A percentile compares a stretch with the other conserved stretches of the same genome.
Evolutionary conservation across 768 basidiomycete species (phyloP).

Genomic region (Boletus coccyginus): DNA sequence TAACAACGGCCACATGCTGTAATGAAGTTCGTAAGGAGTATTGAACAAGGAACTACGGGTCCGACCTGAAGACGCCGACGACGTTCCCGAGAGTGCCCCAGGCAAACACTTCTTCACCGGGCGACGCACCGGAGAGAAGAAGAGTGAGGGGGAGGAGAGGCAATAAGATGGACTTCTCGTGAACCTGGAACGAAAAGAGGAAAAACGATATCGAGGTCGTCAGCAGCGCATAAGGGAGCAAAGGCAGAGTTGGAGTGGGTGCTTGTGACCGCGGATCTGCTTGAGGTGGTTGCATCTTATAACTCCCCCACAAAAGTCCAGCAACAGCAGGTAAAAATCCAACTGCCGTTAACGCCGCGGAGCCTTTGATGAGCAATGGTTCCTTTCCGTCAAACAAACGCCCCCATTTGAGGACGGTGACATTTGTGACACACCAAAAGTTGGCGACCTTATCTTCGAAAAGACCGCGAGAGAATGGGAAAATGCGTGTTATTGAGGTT

Average conservation of each 20-base stretch:
- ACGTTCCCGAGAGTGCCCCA: slow-evolving; percentile 59
- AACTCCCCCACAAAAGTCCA: slow-evolving; percentile 40
- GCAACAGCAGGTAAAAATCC: slow-evolving; percentile 67
- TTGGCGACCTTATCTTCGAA: slow-evolving; percentile 98
- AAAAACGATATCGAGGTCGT: slow-evolving; percentile 90
- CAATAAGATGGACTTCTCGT: slow-evolving; percentile 89
- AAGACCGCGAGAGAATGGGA: slow-evolving; percentile 86
- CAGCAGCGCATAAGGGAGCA: slow-evolving; percentile 80
- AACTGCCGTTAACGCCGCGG: slow-evolving; percentile 60
- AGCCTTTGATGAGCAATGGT: slow-evolving; percentile 57
- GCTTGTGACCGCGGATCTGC: background rate
- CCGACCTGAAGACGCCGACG: slow-evolving; percentile 84
- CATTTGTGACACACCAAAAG: slow-evolving; percentile 94
- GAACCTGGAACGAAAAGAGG: slow-evolving; percentile 94
- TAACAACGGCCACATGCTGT: slow-evolving; percentile 93
- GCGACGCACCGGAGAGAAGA: slow-evolving; percentile 52
- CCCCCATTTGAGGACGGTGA: slow-evolving; percentile 79
- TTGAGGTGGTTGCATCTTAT: slow-evolving; percentile 25
- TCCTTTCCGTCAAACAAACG: slow-evolving; percentile 39
- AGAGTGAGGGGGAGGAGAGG: slow-evolving; percentile 84
- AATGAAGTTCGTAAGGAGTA: background rate
- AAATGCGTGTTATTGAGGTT: slow-evolving; percentile 78
- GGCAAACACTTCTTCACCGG: slow-evolving; percentile 23
- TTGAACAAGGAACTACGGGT: background rate
- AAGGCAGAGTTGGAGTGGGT: slow-evolving; percentile 54